Evolutionary conservation across 2,329 filamentous ascomycete genomes (phyloP).

Genomic region (Mollisiaceae sp.): DNA sequence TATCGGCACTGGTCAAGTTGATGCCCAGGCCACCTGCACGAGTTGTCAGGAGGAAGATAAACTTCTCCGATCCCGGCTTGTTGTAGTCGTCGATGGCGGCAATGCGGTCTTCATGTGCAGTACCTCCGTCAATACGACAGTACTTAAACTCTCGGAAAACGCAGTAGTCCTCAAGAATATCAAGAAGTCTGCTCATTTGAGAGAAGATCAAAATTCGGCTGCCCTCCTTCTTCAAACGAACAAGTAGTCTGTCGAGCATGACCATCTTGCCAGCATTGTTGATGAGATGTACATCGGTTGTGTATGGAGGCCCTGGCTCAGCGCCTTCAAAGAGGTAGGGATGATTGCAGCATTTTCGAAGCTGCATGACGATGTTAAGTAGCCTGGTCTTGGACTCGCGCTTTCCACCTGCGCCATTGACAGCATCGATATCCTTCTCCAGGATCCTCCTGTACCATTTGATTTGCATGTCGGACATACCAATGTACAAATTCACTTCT

Average conservation of each 20-base stretch:
- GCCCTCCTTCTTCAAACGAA: conserved; percentile 81
- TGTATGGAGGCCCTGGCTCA: conserved; percentile 96
- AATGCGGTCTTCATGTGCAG: conserved; percentile 96
- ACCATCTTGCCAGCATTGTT: conserved; percentile 97
- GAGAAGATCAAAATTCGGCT: conserved; percentile 99
- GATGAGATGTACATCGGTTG: conserved; percentile 94
- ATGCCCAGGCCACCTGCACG: conserved; percentile 95
- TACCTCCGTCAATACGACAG: conserved; percentile 95
- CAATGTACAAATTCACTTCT: conserved; percentile 94
- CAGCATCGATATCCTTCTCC: conserved; percentile 98
- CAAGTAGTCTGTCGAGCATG: conserved; percentile 89
- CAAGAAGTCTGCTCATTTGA: conserved; percentile 96
- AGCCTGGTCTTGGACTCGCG: conserved; percentile 96
- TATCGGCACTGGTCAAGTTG: conserved; percentile 93
- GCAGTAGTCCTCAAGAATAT: conserved; percentile 98
- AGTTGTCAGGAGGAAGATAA: conserved; percentile 93
- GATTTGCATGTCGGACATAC: conserved; percentile 99
- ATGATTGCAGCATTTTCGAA: conserved; percentile 98
- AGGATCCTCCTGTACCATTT: conserved; percentile 99
- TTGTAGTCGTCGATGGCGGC: conserved; percentile 99
- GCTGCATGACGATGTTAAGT: conserved; percentile 98
- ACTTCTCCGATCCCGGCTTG: conserved; percentile 92
- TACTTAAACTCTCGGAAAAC: conserved; percentile 95
- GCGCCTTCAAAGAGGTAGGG: conserved; percentile 98
- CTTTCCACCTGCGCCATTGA: conserved; percentile 95